Evolutionary conservation across 371 early-diverging fungal genomes (phyloP), one percentile per base, ranked within the genome.

Genomic region (Rhizomucor miehei): DNA sequence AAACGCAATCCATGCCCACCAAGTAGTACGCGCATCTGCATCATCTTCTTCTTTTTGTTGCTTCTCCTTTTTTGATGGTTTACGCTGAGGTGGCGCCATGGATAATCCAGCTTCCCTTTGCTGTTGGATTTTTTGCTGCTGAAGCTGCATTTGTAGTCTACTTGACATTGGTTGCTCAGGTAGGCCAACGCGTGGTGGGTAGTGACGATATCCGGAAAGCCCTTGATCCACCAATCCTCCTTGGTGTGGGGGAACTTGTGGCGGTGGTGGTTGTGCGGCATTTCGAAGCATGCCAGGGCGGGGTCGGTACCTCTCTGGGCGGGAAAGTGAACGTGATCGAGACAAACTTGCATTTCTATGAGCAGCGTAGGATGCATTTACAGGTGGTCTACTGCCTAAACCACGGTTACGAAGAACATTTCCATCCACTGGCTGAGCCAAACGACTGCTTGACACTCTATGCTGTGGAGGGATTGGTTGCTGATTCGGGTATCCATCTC

Each of bases 1-100:
- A 50, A 65, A 72, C 1, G 83, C 79, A 3, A 66, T 60, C 73
- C 73, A 77, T 36, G 73, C 71, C 77, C 77, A 77, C 69, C 77
- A 77, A 38, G 62, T 63, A 0, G 69, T 71, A 6, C 75, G 54
- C 4, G 80, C 83, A 57, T 73, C 65, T 0, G 71, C 56, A 35
- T 75, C 67, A 45, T 70, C 57, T 48, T 75, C 70, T 50, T 71
- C 44, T 35, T 67, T 44, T 57, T 66, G 47, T 16, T 40, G 21
- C 4, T 50, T 21, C 19, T 14, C 40, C 19, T 16, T 23, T 13
- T 56, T 34, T 35, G 41, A 44, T 3, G 40, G 49, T 51, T 41
- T 38, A 6, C 23, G 23, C 23, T 44, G n/a, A 23, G 8, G 52
- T 43, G 34, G 41, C 53, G 66, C 21, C 54, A 45, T 24, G 57